These are phyloP conservation scores for Globomyces sp. DNA, from an alignment of 371 early-diverging fungal species.

Conservation along the genomic window DNA sequence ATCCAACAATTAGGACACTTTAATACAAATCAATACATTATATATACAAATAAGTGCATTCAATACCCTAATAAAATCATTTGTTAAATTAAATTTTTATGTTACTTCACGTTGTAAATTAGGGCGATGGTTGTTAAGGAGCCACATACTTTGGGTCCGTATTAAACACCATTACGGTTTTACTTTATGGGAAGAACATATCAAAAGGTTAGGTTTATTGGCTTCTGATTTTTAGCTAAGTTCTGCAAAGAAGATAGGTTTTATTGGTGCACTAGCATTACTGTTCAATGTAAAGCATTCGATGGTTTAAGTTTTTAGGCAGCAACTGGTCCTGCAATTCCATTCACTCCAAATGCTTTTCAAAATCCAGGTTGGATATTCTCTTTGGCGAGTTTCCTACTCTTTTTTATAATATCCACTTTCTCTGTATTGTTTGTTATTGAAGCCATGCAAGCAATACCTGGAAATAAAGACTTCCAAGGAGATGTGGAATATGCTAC, in stretches of 20 bases:
- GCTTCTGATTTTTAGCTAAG: neutral
- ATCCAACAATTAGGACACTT: too few species aligned
- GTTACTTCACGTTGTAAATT: too few species aligned
- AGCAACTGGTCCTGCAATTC: slow-evolving; percentile 43
- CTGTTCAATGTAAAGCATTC: slow-evolving; percentile 38
- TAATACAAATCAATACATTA: too few species aligned
- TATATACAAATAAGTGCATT: too few species aligned
- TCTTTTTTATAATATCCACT: slow-evolving; percentile 39
- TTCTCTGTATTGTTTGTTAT: slow-evolving; percentile 62
- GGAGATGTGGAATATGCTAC: slow-evolving; percentile 55
- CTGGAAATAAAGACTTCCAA: slow-evolving; percentile 70
- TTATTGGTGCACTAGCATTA: slow-evolving; percentile 39
- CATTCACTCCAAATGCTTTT: slow-evolving; percentile 24
- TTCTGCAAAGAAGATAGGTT: slow-evolving; percentile 8
- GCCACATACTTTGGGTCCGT: too few species aligned
- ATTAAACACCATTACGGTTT: too few species aligned
- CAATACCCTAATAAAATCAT: too few species aligned
- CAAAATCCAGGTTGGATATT: too few species aligned
- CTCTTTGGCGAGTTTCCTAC: slow-evolving; percentile 21
- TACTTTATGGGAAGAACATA: neutral
- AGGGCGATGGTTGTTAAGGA: too few species aligned
- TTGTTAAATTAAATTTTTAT: too few species aligned
- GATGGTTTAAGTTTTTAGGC: slow-evolving; percentile 15
- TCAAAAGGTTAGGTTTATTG: neutral
- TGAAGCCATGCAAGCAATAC: slow-evolving; percentile 73